Base-by-base conservation (phyloP, 2,329 filamentous ascomycete genomes). In the Talaromyces atroroseus region DNA sequence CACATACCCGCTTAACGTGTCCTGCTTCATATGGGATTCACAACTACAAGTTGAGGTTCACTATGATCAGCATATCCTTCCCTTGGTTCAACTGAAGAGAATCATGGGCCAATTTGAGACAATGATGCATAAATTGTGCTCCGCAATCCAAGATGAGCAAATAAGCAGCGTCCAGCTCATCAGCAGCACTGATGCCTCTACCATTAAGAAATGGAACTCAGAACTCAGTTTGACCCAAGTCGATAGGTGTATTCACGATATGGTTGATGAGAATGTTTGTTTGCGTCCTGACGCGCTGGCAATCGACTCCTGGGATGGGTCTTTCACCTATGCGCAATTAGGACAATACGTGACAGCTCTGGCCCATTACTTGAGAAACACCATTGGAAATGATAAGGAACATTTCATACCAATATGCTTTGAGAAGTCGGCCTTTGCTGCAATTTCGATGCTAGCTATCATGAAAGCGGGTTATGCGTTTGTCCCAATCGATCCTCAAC, bases 301-400 rank as follows among this genome's bases (percentile, higher is more conserved):
- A 7, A 59, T 74, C 21, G 54, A 51, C 11, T 63, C 68, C 16
- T 67, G 66, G 66, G 71, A 74, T 59, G 68, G 67, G 5, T 63
- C 54, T 14, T 60, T 73, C 6, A 70, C 67, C 2, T 73, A 73
- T 55, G 59, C 58, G n/a, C 64, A 71, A 45, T 60, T 74, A 26
- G 61, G 71, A 24, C 61, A 63, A 12, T 59, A 67, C 38, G 71
- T 71, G 6, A 66, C 69, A 2, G 57, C 62, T 8, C 62, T 74
- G n/a, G 68, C 71, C 4, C 59, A 51, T 26, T 66, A 72, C n/a
- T n/a, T 64, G 45, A 14, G 42, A 65, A 7, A 60, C 65, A 6
- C 66, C 63, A 0, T 58, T 62, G 11, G 63, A 62, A 8, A 55
- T 57, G 5, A 64, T 62, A 7, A 63, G 66, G 20, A 66, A 66